phyloP scores from a whole-genome alignment of 2,329 filamentous ascomycete genomes.

The Phialophora chinensis region DNA sequence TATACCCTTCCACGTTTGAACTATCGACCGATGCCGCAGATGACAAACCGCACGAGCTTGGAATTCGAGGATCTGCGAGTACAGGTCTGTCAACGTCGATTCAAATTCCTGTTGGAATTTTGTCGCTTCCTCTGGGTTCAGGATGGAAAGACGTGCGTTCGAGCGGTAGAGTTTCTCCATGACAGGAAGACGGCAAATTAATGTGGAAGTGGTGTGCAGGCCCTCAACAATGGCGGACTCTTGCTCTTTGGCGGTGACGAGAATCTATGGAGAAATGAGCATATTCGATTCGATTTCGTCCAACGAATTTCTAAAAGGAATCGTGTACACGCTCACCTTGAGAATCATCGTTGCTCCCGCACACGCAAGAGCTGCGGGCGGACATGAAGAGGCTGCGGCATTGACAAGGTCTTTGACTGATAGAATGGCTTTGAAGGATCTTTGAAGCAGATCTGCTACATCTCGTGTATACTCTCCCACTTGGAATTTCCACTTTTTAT shows the following conservation, averaged over 20 bases:
- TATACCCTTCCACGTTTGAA: neutral
- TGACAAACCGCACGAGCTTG: constrained; percentile 5
- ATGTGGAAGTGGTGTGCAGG: neutral
- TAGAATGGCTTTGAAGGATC: constrained; percentile 7
- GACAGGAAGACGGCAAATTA: constrained; percentile 6
- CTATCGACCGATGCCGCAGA: neutral
- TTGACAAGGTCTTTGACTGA: neutral
- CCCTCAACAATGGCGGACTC: constrained; percentile 1
- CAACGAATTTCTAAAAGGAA: neutral
- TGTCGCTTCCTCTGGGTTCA: neutral
- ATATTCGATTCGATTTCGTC: neutral
- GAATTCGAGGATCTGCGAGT: constrained; percentile 8
- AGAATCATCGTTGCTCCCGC: constrained; percentile 1
- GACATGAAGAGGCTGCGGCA: neutral
- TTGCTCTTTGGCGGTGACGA: constrained; percentile 3
- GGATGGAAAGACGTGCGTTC: neutral
- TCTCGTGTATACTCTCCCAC: neutral
- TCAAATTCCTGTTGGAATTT: constrained; percentile 9
- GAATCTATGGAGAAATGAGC: neutral
- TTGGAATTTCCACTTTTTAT: constrained; percentile 11
- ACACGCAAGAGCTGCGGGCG: constrained; percentile 2
- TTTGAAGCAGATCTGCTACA: neutral
- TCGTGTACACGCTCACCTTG: neutral
- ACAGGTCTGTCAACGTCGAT: neutral
- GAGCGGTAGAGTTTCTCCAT: constrained; percentile 3